Base-by-base conservation (phyloP, 805 yeast species). In the Candida glaebosa region DNA sequence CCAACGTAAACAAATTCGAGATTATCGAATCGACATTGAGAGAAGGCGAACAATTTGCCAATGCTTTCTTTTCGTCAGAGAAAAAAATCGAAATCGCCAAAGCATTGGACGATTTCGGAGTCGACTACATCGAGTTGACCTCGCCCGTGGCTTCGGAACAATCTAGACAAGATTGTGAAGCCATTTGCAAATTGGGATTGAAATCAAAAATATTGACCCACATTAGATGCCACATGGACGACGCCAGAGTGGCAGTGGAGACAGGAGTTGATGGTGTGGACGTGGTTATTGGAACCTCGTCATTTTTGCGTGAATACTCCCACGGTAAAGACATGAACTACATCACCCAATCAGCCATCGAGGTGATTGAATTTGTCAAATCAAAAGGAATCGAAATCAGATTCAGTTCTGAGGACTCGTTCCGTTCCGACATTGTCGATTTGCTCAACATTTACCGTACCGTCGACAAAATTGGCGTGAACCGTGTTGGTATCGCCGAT, bases 41-140 rank as follows among this genome's bases (percentile, higher is more conserved):
- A 73, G 82, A 77, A 57, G 82, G 82, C 54, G 82, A 77, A 58
- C 82, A 77, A 57, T 77, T 77, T 50, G 82, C 82, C 52, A 77
- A 77, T 51, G 76, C 82, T n/a, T 77, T 77, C 49, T 77, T 77
- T 65, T 67, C 74, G 37, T 65, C 79, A 33, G 81, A 77, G 42
- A 76, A 67, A 60, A 77, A 77, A 60, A 67, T 77, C 35, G 76
- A 75, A 57, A 77, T 77, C 31, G 82, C 82, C 47, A 77, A 73
- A 59, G 82, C 82, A 35, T 60, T 77, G 48, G 81, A 76, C 51
- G 82, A 77, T 40, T 77, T 77, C 51, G 82, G 82, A 24, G 81
- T 76, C 24, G 82, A 77, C 54, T 77, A 77, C 59, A 77, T 77
- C 39, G 82, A 77, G 53, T 65, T 77, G 58, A 77, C 82, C 7